Base-by-base conservation (phyloP, 768 basidiomycete genomes). In the Flagelloscypha sp. region DNA sequence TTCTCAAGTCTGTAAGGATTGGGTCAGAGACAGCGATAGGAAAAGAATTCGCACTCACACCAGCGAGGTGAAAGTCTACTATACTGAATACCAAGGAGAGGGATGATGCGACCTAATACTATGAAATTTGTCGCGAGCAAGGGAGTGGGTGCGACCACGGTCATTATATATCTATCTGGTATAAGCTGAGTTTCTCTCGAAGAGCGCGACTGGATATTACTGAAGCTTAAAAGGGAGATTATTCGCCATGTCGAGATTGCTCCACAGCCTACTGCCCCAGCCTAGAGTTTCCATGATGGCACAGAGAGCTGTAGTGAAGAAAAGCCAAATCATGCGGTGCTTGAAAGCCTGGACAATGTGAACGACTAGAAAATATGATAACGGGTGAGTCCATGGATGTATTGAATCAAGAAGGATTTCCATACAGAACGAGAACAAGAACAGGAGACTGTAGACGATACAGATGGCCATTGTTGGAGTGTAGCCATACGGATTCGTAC, bases 181-280 rank as follows among this genome's bases (percentile, higher is more conserved):
- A n/a, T n/a, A n/a, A n/a, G n/a, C n/a, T n/a, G n/a, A n/a, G n/a
- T n/a, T n/a, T n/a, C n/a, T n/a, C n/a, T n/a, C n/a, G n/a, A n/a
- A n/a, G n/a, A n/a, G n/a, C n/a, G n/a, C n/a, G n/a, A n/a, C 19
- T 8, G n/a, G n/a, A n/a, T n/a, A n/a, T n/a, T n/a, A n/a, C n/a
- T n/a, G n/a, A n/a, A n/a, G n/a, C n/a, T n/a, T n/a, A n/a, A n/a
- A n/a, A n/a, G n/a, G n/a, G n/a, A n/a, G n/a, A n/a, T n/a, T n/a
- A n/a, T n/a, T n/a, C n/a, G n/a, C n/a, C n/a, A n/a, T n/a, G n/a
- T n/a, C n/a, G n/a, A n/a, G n/a, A n/a, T n/a, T n/a, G n/a, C n/a
- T n/a, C 75, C 72, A 78, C 4, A 75, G 47, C 13, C 76, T 53
- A 2, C 59, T 77, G 6, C 52, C 45, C 79, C 78, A 80, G 0